phyloP scores from a whole-genome alignment of 495 filamentous ascomycete genomes.

The Massariosphaeria phaeospora region DNA sequence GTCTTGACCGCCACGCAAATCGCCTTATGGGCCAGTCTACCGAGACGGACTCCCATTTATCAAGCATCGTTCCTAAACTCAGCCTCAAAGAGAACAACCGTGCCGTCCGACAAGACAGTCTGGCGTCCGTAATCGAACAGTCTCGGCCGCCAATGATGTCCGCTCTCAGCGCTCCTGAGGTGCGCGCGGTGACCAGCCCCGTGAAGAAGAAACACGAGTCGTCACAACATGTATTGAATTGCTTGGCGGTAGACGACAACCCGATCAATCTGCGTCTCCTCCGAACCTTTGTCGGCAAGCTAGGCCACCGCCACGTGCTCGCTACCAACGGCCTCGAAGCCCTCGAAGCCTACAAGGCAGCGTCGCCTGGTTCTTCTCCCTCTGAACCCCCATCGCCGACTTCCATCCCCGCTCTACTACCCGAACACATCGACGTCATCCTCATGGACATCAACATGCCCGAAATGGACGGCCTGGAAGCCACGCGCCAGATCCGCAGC shows the following conservation, averaged over 20 bases:
- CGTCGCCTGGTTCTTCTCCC: conserved; percentile 1
- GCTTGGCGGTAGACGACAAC: conserved; percentile 72
- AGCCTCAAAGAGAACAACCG: conserved; percentile 13
- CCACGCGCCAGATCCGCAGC: conserved; percentile 39
- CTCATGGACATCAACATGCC: conserved; percentile 70
- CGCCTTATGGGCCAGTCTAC: not conserved
- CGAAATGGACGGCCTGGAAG: conserved; percentile 32
- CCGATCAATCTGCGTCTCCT: conserved; percentile 61
- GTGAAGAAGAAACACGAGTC: not conserved
- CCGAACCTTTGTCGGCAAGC: conserved; percentile 54
- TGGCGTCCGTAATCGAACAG: not conserved
- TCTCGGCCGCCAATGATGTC: conserved; percentile 3
- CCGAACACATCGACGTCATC: conserved; percentile 47
- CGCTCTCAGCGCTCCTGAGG: conserved; percentile 12
- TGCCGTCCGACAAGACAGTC: not conserved
- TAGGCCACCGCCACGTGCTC: conserved; percentile 47
- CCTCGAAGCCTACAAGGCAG: conserved; percentile 50
- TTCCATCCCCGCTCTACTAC: conserved; percentile 5
- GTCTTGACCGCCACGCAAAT: conserved; percentile 21
- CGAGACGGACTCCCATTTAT: not conserved
- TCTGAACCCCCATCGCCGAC: not conserved
- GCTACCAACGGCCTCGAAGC: conserved; percentile 58
- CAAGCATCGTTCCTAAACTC: not conserved
- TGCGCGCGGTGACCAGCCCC: not conserved
- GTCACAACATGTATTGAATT: conserved; percentile 15